Evolutionary conservation across 1,284 basidiomycete genomes (phyloP), one percentile per base, ranked within the genome.

Genomic region (Kalmanozyma brasiliensis): DNA sequence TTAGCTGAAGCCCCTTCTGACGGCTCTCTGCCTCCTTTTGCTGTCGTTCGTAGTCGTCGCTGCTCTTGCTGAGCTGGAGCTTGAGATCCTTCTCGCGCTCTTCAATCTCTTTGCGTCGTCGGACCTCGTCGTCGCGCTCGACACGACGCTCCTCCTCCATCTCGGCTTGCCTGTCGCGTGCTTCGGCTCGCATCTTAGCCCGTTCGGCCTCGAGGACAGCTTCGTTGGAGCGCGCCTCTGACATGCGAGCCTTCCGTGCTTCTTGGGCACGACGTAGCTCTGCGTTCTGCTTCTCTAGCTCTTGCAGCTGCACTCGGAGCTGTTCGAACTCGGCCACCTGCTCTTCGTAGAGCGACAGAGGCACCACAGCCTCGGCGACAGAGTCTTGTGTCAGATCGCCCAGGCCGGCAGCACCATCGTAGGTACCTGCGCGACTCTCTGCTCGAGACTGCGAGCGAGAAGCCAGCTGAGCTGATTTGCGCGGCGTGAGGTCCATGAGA

Each of bases 81-180:
- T 52, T 49, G 36, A 63, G 48, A 30, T 67, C 71, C 34, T 42
- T 51, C 40, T 68, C 70, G 34, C 67, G 61, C 17, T 62, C 59
- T 37, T 77, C 77, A 30, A 72, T 66, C 42, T 73, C 67, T 14
- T 61, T 65, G 33, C 73, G 69, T 17, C 69, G 65, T 6, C 69
- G 69, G 36, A 29, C 83, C 80, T 67, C 75, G 51, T 78, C 77
- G 26, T 66, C 64, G 30, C 68, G 51, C 32, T 77, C 77, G 36
- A 76, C 49, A 13, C 63, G 61, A 30, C 66, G 63, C 34, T 75
- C 71, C 30, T 75, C 75, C 33, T 78, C 77, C 57, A 73, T 51
- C 40, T 87, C 86, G 17, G 86, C 81, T 62, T 86, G 85, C 46
- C 84, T 83, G 43, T 88, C 85, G 37, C 86, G 85, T 63, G 88